Percentiles rank a stretch among this genome's conserved stretches.
These are phyloP conservation scores for Aspergillus fumigatus DNA, from an alignment of 2,329 filamentous ascomycete species.

Conservation along the genomic window DNA sequence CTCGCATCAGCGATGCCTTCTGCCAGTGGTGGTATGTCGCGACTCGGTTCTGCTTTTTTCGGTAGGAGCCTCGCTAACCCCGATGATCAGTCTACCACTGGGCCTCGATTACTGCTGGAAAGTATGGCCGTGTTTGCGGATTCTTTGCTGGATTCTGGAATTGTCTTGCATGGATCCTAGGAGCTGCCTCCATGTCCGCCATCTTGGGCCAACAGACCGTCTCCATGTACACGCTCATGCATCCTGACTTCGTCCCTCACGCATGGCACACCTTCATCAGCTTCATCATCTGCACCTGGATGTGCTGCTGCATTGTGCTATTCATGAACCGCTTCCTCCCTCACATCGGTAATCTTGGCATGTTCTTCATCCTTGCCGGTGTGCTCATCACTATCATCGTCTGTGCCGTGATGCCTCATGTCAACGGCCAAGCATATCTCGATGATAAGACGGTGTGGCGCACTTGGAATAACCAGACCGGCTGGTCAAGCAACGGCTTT, in stretches of 20 bases:
- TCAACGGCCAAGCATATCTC: conserved; percentile 41
- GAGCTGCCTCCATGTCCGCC: conserved; percentile 54
- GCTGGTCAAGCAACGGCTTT: conserved; percentile 50
- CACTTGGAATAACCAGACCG: conserved; percentile 48
- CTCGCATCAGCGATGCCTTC: conserved; percentile 60
- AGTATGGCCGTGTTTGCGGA: conserved; percentile 49
- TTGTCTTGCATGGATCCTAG: conserved; percentile 55
- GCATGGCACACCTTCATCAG: conserved; percentile 58
- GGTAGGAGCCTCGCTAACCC: background rate
- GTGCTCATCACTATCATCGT: conserved; percentile 53
- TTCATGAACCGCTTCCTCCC: conserved; percentile 52
- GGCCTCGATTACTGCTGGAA: conserved; percentile 56
- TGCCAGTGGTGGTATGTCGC: conserved; percentile 45
- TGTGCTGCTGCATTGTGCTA: conserved; percentile 49
- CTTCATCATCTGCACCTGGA: conserved; percentile 54
- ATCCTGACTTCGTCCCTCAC: conserved; percentile 49
- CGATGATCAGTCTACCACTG: conserved; percentile 54
- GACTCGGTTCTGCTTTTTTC: background rate
- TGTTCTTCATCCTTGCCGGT: conserved; percentile 53
- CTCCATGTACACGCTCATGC: conserved; percentile 58
- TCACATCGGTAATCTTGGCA: conserved; percentile 52
- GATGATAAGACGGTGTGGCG: conserved; percentile 52
- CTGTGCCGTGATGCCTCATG: conserved; percentile 50
- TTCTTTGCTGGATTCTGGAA: conserved; percentile 46
- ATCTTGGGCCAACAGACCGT: conserved; percentile 58